Base-by-base conservation (phyloP, 2,329 filamentous ascomycete species). In the Macrophomina tecta region DNA sequence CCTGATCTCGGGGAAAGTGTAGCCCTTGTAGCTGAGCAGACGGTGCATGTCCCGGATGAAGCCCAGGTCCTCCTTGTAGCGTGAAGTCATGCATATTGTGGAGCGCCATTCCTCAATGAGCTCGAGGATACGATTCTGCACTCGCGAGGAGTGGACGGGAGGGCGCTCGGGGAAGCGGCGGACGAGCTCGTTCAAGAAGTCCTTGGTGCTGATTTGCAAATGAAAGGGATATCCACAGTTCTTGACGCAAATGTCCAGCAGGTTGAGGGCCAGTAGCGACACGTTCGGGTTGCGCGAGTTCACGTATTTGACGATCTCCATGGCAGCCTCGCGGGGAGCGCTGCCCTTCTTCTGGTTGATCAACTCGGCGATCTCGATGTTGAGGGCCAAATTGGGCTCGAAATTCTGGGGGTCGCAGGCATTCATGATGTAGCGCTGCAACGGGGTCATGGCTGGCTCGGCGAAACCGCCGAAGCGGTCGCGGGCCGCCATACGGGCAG, bases 181-280 rank as follows among this genome's bases (percentile, higher is more conserved):
- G 69, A 99, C 95, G 68, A 99, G 89, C 83, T 99, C 95, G 81
- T 99, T 99, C 73, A 99, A 89, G 74, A 99, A 99, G 76, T 99
- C 95, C 80, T 99, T 99, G 72, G 95, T 98, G 80, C 92, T 94
- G 77, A 99, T 97, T 81, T 99, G 95, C 67, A 99, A 89, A 77
- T 99, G 95, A 80, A 99, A 99, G 1, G 95, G 94, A 78, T 99
- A 99, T 73, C 95, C 95, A 85, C 95, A 99, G 82, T 99, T 99
- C 85, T 99, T 99, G 80, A 98, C 95, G 80, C 95, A 98, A 70
- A 98, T 98, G 79, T 99, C 95, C 77, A 99, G 91, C 72, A 99
- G 88, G 74, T 85, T 90, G 75, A 98, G 86, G 68, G 95, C 94
- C 68, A 98, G 86, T 71, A 99, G 84, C 69, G 94, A 91, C 72